A percentile compares a stretch with the other conserved stretches of the same genome.
phyloP scores from a whole-genome alignment of 352 stramenopile genomes.

The Globisporangium recalcitrans region DNA sequence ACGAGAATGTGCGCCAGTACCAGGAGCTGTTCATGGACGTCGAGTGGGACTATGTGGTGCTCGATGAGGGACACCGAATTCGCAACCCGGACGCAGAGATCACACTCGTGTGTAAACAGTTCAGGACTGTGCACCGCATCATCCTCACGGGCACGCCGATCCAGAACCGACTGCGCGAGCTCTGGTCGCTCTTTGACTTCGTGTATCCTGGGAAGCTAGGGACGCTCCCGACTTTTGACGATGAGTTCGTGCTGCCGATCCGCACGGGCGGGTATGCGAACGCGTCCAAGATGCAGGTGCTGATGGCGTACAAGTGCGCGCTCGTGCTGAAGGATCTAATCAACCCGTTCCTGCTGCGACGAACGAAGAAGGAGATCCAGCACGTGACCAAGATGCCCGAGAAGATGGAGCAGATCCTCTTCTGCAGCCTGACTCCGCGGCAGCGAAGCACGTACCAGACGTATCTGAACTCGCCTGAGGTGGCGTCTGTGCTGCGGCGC shows the following conservation, averaged over 20 bases:
- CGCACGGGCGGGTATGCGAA: slow-evolving; percentile 91
- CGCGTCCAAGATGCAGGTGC: slow-evolving; percentile 91
- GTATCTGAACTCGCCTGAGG: slow-evolving; percentile 90
- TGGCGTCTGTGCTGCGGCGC: slow-evolving; percentile 84
- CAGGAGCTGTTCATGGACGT: slow-evolving; percentile 87
- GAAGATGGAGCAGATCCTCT: slow-evolving; percentile 99
- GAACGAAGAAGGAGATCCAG: slow-evolving; percentile 93
- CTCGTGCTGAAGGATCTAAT: slow-evolving; percentile 96
- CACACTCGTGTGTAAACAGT: slow-evolving; percentile 91
- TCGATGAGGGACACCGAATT: slow-evolving; percentile 99
- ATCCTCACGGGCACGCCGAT: slow-evolving; percentile 91
- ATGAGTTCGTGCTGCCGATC: slow-evolving; percentile 97
- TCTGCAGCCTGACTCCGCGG: slow-evolving; percentile 89
- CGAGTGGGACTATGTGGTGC: slow-evolving; percentile 96
- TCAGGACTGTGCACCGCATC: slow-evolving; percentile 88
- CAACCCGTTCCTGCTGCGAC: slow-evolving; percentile 93
- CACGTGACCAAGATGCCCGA: slow-evolving; percentile 90
- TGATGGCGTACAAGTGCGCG: slow-evolving; percentile 96
- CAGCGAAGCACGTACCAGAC: slow-evolving; percentile 90
- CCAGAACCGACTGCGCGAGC: slow-evolving; percentile 93
- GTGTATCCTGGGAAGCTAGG: slow-evolving; percentile 96
- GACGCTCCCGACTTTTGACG: slow-evolving; percentile 96
- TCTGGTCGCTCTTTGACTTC: slow-evolving; percentile 99
- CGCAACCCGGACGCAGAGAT: slow-evolving; percentile 97
- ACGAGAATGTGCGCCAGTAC: slow-evolving; percentile 93